Evolutionary conservation across 306 rosid genomes (phyloP), one percentile per base, ranked within the genome.

Genomic region (Prunus kanzakura): DNA sequence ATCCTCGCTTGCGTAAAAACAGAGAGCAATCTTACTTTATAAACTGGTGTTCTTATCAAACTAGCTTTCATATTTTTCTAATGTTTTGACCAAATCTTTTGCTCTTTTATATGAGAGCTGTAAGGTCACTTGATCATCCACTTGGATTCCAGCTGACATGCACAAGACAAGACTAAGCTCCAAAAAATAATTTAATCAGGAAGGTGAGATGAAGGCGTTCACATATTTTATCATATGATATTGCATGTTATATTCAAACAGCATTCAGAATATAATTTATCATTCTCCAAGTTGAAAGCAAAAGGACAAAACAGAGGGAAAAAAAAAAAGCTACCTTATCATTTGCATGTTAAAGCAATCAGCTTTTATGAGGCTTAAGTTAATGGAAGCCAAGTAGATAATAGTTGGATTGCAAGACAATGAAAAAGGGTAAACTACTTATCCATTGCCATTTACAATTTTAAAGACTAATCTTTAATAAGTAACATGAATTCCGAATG

Each of bases 71-170:
- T 12, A 3, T 14, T 63, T 23, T 15, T 9, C 9, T 10, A 16
- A 64, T 1, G 2, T 1, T 64, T 64, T 32, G 22, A 3, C 20
- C 32, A 16, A 64, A 25, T 62, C 52, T 72, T 56, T 19, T 72
- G 3, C 55, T 25, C 20, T 27, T 71, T 74, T 3, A 0, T 4
- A 20, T 4, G 25, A 27, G 63, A 63, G 14, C 11, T 23, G 46
- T 12, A 60, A 58, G 30, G 20, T 50, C 60, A 70, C 62, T 29
- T 6, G 19, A 45, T 68, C 47, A 68, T 70, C 64, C 13, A 15
- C 8, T 71, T 50, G 66, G 63, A 57, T 46, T 19, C 73, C 69
- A 76, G 63, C 80, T 47, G 64, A 74, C 43, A 62, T 55, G 63
- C 66, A 23, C 67, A 68, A 22, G 77, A 23, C 67, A 68, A 22